phyloP scores from a whole-genome alignment of 495 filamentous ascomycete genomes.

The Letharia columbiana region DNA sequence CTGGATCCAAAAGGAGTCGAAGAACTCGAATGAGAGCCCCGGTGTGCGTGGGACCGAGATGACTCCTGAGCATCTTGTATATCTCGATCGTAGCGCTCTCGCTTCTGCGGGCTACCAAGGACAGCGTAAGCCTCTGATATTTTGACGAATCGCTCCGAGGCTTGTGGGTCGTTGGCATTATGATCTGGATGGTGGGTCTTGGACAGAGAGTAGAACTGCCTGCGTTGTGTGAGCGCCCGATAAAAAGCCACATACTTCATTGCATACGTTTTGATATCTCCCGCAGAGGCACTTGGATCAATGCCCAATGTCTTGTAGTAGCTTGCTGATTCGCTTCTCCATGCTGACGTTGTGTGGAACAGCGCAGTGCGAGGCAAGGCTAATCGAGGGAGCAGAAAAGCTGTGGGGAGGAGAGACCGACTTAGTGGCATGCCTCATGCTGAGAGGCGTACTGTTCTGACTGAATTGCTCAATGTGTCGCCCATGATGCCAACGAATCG shows the following conservation, averaged over 20 bases:
- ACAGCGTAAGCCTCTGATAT: constrained; percentile 81
- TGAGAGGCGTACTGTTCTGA: constrained; percentile 14
- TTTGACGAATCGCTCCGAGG: constrained; percentile 68
- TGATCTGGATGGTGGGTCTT: constrained; percentile 90
- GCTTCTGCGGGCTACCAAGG: constrained; percentile 62
- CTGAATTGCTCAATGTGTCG: background rate
- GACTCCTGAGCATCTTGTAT: constrained; percentile 34
- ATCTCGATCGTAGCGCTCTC: constrained; percentile 71
- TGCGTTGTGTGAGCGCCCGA: constrained; percentile 28
- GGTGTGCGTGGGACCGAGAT: constrained; percentile 12
- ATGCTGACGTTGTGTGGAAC: constrained; percentile 30
- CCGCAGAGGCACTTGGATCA: constrained; percentile 53
- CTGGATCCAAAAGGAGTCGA: constrained; percentile 49
- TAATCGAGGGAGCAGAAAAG: background rate
- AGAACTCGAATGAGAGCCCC: constrained; percentile 25
- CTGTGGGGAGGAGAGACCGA: constrained; percentile 6
- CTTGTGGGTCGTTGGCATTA: constrained; percentile 66
- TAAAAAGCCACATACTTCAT: constrained; percentile 2
- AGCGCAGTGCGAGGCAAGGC: background rate
- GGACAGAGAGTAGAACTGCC: constrained; percentile 87
- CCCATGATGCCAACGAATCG: background rate
- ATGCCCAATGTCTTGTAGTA: constrained; percentile 80
- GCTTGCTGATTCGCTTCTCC: constrained; percentile 25
- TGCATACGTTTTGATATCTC: constrained; percentile 75
- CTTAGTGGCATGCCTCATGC: constrained; percentile 46